Evolutionary conservation across 192 early-diverging fungal species (phyloP).

Genomic region (Entophlyctis luteolus): DNA sequence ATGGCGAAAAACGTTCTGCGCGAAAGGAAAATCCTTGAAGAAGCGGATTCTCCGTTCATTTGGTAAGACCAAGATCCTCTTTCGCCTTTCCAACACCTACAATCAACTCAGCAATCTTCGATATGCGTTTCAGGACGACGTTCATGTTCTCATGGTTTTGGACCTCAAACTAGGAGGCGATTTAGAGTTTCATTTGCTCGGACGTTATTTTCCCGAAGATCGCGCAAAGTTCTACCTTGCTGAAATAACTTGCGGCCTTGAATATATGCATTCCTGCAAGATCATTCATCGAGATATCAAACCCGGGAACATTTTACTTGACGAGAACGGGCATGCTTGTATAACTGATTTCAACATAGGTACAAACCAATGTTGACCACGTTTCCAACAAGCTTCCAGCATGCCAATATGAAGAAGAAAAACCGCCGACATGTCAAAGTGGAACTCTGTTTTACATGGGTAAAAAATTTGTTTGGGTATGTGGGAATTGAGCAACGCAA

Average conservation of each 20-base stretch:
- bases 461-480: slow-evolving; percentile 9
- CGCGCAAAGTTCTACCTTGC: slow-evolving; percentile 82
- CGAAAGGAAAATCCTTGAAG: slow-evolving; percentile 81
- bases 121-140: slow-evolving; percentile 95
- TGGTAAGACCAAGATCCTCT: slow-evolving; percentile 35
- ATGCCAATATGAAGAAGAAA: slow-evolving; percentile 55
- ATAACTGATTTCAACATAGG: slow-evolving; percentile 96
- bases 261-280: slow-evolving; percentile 74
- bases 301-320: slow-evolving; percentile 81
- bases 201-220: slow-evolving; percentile 70
- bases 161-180: slow-evolving; percentile 97
- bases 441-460: slow-evolving; percentile 91
- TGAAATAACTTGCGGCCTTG: slow-evolving; percentile 77
- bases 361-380: background rate
- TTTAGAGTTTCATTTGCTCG: slow-evolving; percentile 78
- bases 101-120: slow-evolving; percentile 65
- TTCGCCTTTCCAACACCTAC: background rate
- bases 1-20: slow-evolving; percentile 87
- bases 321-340: slow-evolving; percentile 79
- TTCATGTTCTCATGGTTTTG: slow-evolving; percentile 88
- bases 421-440: slow-evolving; percentile 77
- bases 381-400: background rate
- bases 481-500: background rate
- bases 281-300: slow-evolving; percentile 96
- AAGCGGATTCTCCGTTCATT: slow-evolving; percentile 75